A percentile compares a stretch with the other conserved stretches of the same genome.
Conservation (phyloP, 169 alveolate species). For the Perkinsus olseni region DNA sequence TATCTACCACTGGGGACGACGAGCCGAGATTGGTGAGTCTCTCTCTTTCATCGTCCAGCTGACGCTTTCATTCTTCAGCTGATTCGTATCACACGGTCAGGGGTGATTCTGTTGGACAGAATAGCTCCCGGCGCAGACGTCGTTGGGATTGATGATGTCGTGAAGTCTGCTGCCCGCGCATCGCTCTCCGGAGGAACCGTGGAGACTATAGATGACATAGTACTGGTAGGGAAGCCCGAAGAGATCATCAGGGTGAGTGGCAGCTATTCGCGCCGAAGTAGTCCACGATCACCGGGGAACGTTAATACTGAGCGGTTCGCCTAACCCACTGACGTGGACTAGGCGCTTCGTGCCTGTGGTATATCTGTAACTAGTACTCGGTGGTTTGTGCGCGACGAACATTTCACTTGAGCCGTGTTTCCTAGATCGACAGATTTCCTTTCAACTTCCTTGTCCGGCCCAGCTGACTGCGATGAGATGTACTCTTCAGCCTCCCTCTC, state of each 20-base stretch:
- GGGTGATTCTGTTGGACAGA: not conserved
- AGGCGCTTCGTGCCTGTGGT: too few relatives aligned
- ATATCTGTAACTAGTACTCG: too few relatives aligned
- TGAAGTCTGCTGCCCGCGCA: not conserved
- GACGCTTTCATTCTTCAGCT: not conserved
- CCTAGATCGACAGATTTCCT: too few relatives aligned
- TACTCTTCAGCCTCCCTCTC: not conserved
- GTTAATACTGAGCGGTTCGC: too few relatives aligned
- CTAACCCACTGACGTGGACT: too few relatives aligned
- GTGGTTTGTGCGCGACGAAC: too few relatives aligned
- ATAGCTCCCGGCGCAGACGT: not conserved
- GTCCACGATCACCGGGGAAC: too few relatives aligned
- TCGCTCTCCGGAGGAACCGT: not conserved
- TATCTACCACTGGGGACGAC: not conserved
- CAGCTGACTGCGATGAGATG: too few relatives aligned
- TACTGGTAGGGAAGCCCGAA: not conserved
- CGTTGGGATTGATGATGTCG: not conserved
- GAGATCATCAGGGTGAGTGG: not conserved
- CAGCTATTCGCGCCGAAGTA: too few relatives aligned
- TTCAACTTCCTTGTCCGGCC: too few relatives aligned
- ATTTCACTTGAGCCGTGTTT: too few relatives aligned
- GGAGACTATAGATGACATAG: not conserved
- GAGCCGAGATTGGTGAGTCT: not conserved
- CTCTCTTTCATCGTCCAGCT: not conserved
- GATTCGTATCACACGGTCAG: not conserved